A percentile compares a stretch with the other conserved stretches of the same genome.
Conservation (phyloP, 2,329 filamentous ascomycete genomes). For the Cladosporium sp. region DNA sequence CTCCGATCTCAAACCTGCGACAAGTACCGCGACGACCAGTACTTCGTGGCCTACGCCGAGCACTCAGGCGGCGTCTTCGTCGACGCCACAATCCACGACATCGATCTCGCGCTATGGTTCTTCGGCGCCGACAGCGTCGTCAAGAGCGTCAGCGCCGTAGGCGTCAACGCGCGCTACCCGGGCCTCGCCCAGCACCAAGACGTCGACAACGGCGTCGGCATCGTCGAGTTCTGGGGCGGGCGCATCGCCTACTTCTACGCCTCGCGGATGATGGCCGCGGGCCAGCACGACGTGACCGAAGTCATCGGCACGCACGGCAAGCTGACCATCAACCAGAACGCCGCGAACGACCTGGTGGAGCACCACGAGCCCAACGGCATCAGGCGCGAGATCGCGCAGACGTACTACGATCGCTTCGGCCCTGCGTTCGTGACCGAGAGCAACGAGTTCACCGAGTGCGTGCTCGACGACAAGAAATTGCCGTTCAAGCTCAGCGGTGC, state of each 20-base stretch:
- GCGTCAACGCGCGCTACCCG: conserved; percentile 38
- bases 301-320: conserved; percentile 46
- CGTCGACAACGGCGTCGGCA: conserved; percentile 48
- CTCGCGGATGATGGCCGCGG: conserved; percentile 46
- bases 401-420: conserved; percentile 47
- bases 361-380: conserved; percentile 40
- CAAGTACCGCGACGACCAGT: conserved; percentile 42
- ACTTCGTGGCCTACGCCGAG: conserved; percentile 47
- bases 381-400: conserved; percentile 40
- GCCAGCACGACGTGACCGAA: conserved; percentile 49
- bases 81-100: conserved; percentile 49
- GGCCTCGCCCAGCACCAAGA: conserved; percentile 45
- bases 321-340: conserved; percentile 39
- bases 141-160: conserved; percentile 37
- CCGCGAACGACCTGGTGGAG: conserved; percentile 38
- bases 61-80: conserved; percentile 49
- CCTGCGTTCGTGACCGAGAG: conserved; percentile 45
- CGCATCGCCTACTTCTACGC: conserved; percentile 50
- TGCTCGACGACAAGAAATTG: conserved; percentile 42
- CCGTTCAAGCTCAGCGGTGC: conserved; percentile 41
- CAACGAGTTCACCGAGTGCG: conserved; percentile 42
- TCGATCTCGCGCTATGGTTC: conserved; percentile 48
- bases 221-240: conserved; percentile 49
- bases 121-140: conserved; percentile 40
- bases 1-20: conserved; percentile 49